Base-by-base conservation (phyloP, 2,329 filamentous ascomycete species). In the Ceratocystis alfenasii region DNA sequence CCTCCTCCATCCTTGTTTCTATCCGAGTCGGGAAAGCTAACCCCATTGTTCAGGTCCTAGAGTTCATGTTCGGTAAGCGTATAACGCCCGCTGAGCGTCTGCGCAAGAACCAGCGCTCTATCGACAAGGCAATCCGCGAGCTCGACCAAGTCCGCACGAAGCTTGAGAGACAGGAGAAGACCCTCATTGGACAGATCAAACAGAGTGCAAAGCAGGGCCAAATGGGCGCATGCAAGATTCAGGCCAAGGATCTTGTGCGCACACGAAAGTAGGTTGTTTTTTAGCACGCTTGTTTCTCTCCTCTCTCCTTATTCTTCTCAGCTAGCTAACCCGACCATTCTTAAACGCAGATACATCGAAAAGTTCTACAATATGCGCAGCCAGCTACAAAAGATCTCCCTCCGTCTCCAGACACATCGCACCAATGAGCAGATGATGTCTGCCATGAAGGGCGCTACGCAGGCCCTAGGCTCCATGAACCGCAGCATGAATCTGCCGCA, bases 361-460 rank as follows among this genome's bases (percentile, higher is more conserved):
- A 97, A 97, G 77, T 99, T 99, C 78, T 97, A 96, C 74, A 87
- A 90, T 73, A 97, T 99, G 93, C 87, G 91, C 71, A 97, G 93
- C 70, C 93, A 97, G 75, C 78, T 99, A 70, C 94, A 99, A 75
- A 94, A 95, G 70, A 96, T 99, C 71, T 95, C 90, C 15, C 78
- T 99, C 65, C 86, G 93, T 57, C 92, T 99, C 73, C 94, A 97
- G 90, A 99, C 94, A 62, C 93, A 97, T 70, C 87, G 94, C 70
- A 96, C 92, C 70, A 99, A 99, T 76, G 94, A 99, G 76, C 93
- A 97, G 77, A 99, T 99, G 94, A 96, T 96, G 92, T 90, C 96
- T 76, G 94, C 92, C 7, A 97, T 99, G 94, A 99, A 96, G 77
- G 94, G 94, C 44, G 94, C 94, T 3, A 97, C 94, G 1, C 86